These are phyloP conservation scores for Beauveria caledonica DNA, from an alignment of 2,329 filamentous ascomycete species.

Conservation along the genomic window DNA sequence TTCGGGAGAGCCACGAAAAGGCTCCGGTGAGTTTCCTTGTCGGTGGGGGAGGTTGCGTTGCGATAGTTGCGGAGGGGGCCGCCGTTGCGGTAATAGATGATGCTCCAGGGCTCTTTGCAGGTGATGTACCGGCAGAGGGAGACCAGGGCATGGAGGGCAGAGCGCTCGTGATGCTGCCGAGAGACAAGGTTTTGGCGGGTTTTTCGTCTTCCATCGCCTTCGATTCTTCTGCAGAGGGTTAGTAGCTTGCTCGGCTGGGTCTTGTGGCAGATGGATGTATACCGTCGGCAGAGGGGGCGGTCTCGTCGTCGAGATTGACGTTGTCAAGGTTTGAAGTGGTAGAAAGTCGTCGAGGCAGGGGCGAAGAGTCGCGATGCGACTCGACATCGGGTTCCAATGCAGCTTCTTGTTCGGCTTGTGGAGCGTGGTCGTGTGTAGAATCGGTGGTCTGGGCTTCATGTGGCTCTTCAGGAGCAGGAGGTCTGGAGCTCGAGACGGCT, in stretches of 20 bases:
- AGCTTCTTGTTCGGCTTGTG: not conserved
- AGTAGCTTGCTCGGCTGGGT: not conserved
- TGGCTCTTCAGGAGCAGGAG: slow-evolving; percentile 13
- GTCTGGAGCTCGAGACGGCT: slow-evolving; percentile 20
- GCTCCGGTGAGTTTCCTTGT: slow-evolving; percentile 73
- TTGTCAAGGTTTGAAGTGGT: slow-evolving; percentile 44
- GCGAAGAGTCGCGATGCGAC: slow-evolving; percentile 28
- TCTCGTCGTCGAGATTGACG: slow-evolving; percentile 59
- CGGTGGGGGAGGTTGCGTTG: slow-evolving; percentile 27
- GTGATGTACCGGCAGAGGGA: slow-evolving; percentile 40
- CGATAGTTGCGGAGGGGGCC: slow-evolving; percentile 15
- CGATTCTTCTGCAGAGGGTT: not conserved
- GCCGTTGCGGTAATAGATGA: slow-evolving; percentile 30
- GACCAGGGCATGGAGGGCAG: slow-evolving; percentile 69
- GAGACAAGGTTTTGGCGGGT: slow-evolving; percentile 49
- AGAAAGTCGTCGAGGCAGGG: slow-evolving; percentile 37
- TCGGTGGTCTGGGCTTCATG: not conserved
- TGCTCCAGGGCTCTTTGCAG: slow-evolving; percentile 35
- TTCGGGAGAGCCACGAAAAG: slow-evolving; percentile 78
- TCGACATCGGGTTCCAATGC: slow-evolving; percentile 11
- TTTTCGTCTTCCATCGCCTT: slow-evolving; percentile 25
- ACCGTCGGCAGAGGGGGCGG: slow-evolving; percentile 28
- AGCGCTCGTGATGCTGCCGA: slow-evolving; percentile 63
- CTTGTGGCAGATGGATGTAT: not conserved
- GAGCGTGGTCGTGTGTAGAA: not conserved